Evolutionary conservation across 129 eudicot genomes (phyloP), one percentile per base, ranked within the genome.

Genomic region (Deinandra increscens): DNA sequence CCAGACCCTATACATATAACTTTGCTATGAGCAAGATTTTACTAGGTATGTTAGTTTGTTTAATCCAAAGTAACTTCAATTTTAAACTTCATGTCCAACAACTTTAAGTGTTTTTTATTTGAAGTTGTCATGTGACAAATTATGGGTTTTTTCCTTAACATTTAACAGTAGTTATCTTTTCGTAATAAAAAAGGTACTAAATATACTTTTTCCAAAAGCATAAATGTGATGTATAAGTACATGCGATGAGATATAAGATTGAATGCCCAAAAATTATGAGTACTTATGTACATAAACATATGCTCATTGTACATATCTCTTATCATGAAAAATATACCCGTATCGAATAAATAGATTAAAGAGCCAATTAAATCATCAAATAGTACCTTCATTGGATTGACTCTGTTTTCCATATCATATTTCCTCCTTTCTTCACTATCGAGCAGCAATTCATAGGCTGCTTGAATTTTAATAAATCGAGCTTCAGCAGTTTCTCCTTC

Each of bases 401-500:
- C 88, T 22, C 92, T 85, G 71, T 93, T 87, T 53, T 93, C 95
- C 53, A 26, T 83, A 72, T 93, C 99, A 81, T 93, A 89, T 14
- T 93, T 68, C 68, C 84, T 93, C 63, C 97, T 78, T 62, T 82
- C 78, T 15, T 89, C 96, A 33, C 81, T 72, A 72, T 89, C 97
- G 51, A 93, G 80, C 38, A 93, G 87, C 72, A 93, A 75, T 81
- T 93, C 99, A 75, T 93, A 93, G 53, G 99, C 99, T 53, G 99
- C 99, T 80, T 93, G 99, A 64, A 93, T 89, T 75, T 87, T 93
- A 61, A 93, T 93, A 80, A 93, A 93, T 80, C 99, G 88, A 80
- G 93, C 68, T 84, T 93, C 99, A 64, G 99, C 97, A 23, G 97
- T 93, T 83, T 93, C 99, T 67, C 95, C 99, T 84, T 93, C 85